These are phyloP conservation scores for Brettanomyces nanus DNA, from an alignment of 805 yeast genomes.

Conservation along the genomic window DNA sequence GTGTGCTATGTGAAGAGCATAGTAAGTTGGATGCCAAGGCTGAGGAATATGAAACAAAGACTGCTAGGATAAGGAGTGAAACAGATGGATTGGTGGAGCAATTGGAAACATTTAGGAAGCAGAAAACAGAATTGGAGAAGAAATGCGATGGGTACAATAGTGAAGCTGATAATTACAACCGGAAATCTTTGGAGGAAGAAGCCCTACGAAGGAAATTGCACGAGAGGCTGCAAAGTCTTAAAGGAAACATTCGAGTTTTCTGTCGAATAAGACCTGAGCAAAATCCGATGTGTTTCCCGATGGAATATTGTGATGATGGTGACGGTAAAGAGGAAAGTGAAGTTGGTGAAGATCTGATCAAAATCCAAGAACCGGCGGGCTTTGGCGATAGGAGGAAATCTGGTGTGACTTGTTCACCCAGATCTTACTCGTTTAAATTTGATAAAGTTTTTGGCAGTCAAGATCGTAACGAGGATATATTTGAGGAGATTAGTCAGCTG, in stretches of 20 bases:
- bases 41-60: slow-evolving; percentile 1
- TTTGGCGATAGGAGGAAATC: no score
- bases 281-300: background rate
- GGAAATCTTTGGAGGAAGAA: slow-evolving; percentile 23
- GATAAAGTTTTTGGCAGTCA: slow-evolving; percentile 65
- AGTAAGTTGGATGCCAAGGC: slow-evolving; percentile 3
- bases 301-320: no score
- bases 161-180: slow-evolving; percentile 20
- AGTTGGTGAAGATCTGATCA: no score
- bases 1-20: background rate
- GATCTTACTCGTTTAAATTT: slow-evolving; percentile 45
- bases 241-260: slow-evolving; percentile 88
- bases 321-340: no score
- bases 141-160: slow-evolving; percentile 18
- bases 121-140: slow-evolving; percentile 1
- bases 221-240: slow-evolving; percentile 70
- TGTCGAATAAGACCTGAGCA: slow-evolving; percentile 81
- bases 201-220: slow-evolving; percentile 51
- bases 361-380: no score
- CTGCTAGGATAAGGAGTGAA: slow-evolving; percentile 6
- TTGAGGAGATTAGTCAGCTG: slow-evolving; percentile 78
- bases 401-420: no score
- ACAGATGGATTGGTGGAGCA: slow-evolving; percentile 7
- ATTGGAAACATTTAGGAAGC: background rate
- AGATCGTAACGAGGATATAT: slow-evolving; percentile 53